phyloP scores from a whole-genome alignment of 2,329 filamentous ascomycete species.

The Pseudopithomyces maydicus region DNA sequence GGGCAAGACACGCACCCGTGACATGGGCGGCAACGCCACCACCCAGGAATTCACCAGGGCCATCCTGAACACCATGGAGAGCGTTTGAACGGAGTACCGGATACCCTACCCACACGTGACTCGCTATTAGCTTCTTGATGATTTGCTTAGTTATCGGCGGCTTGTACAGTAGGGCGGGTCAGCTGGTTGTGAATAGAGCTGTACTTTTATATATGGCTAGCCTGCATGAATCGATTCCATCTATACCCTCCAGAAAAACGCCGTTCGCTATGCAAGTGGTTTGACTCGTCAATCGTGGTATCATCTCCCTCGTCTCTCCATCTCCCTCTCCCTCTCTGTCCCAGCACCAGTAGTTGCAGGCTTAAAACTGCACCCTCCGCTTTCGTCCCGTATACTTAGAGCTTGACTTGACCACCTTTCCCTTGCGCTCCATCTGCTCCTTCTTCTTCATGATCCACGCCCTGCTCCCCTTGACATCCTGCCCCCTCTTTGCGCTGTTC shows the following conservation, averaged over 20 bases:
- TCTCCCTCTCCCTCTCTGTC: too few relatives aligned
- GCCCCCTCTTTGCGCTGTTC: constrained; percentile 59
- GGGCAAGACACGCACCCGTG: constrained; percentile 85
- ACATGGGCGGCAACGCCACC: constrained; percentile 90
- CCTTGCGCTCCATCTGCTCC: constrained; percentile 91
- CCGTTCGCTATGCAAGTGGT: constrained; percentile 39
- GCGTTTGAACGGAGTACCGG: constrained; percentile 24
- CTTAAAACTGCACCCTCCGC: constrained; percentile 76
- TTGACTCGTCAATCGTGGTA: constrained; percentile 26
- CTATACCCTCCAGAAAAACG: constrained; percentile 29
- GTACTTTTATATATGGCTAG: constrained; percentile 49
- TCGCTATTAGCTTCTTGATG: constrained; percentile 20
- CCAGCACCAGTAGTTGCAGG: not conserved
- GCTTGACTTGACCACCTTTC: constrained; percentile 88
- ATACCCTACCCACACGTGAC: not conserved
- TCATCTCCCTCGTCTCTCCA: not conserved
- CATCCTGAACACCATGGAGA: constrained; percentile 94
- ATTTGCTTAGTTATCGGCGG: constrained; percentile 25
- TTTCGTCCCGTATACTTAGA: constrained; percentile 95
- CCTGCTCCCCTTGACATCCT: constrained; percentile 79
- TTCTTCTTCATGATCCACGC: constrained; percentile 86
- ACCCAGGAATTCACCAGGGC: constrained; percentile 96
- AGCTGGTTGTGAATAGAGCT: constrained; percentile 44
- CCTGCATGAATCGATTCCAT: constrained; percentile 41
- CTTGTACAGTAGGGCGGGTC: constrained; percentile 38